Evolutionary conservation across 176 grass and related monocot genomes (phyloP).

Genomic region (Eleusine coracana): DNA sequence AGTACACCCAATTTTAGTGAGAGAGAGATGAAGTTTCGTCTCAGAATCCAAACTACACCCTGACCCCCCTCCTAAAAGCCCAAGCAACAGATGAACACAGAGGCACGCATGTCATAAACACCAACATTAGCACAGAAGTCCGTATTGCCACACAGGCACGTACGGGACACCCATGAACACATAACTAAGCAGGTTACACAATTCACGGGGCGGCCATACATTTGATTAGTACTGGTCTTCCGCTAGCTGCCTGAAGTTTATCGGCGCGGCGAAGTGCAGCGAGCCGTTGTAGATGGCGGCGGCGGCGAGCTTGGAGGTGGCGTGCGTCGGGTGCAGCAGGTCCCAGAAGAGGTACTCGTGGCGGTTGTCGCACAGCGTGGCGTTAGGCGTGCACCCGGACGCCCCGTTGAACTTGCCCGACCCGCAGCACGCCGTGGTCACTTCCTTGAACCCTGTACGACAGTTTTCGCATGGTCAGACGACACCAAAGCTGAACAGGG

Average conservation of each 20-base stretch:
- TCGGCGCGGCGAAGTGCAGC: slow-evolving; percentile 61
- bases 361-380: slow-evolving; percentile 65
- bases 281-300: slow-evolving; percentile 83
- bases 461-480: background rate
- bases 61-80: too few species aligned
- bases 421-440: slow-evolving; percentile 66
- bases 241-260: slow-evolving; percentile 83
- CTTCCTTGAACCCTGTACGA: slow-evolving; percentile 60
- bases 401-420: slow-evolving; percentile 69
- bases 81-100: too few species aligned
- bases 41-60: too few species aligned
- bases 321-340: slow-evolving; percentile 82
- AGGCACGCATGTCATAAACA: slow-evolving; percentile 20
- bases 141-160: background rate
- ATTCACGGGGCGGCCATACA: background rate
- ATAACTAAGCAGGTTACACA: background rate
- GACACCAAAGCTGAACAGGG: background rate
- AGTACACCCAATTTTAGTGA: background rate
- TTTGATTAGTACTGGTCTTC: slow-evolving; percentile 48
- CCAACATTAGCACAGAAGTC: slow-evolving; percentile 12
- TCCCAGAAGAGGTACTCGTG: slow-evolving; percentile 95
- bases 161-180: background rate
- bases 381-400: slow-evolving; percentile 72
- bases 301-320: slow-evolving; percentile 73
- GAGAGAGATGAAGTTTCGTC: too few species aligned